Percentiles rank a stretch among this genome's conserved stretches.
phyloP scores from a whole-genome alignment of 164 flowering plant species.

The Stephania cephalantha region DNA sequence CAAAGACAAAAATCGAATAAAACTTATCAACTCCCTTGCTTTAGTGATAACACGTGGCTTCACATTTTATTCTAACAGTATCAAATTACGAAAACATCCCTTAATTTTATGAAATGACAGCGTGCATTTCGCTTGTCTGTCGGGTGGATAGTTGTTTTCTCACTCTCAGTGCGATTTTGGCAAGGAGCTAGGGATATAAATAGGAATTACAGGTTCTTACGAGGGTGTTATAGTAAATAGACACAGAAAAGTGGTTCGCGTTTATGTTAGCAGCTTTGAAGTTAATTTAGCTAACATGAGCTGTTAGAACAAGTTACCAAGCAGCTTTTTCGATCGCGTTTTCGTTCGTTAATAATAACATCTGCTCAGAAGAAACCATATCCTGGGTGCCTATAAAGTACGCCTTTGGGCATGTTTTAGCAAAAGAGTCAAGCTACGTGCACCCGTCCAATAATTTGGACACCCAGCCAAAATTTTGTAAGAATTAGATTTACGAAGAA shows the following conservation, averaged over 20 bases:
- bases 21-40: background rate
- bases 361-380: background rate
- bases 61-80: background rate
- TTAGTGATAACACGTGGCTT: background rate
- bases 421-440: no score
- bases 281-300: background rate
- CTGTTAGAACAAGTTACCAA: background rate
- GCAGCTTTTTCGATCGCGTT: background rate
- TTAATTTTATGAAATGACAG: background rate
- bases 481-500: no score
- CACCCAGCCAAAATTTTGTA: no score
- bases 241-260: background rate
- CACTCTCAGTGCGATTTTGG: background rate
- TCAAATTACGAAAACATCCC: background rate
- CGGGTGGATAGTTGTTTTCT: background rate
- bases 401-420: no score
- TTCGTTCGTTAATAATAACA: background rate
- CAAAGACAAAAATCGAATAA: background rate
- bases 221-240: background rate
- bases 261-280: background rate
- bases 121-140: background rate
- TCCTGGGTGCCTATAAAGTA: background rate
- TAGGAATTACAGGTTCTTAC: background rate
- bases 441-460: no score
- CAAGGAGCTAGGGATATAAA: background rate